Evolutionary conservation across 176 grass and related monocot genomes (phyloP).

Genomic region (Microstegium vimineum): DNA sequence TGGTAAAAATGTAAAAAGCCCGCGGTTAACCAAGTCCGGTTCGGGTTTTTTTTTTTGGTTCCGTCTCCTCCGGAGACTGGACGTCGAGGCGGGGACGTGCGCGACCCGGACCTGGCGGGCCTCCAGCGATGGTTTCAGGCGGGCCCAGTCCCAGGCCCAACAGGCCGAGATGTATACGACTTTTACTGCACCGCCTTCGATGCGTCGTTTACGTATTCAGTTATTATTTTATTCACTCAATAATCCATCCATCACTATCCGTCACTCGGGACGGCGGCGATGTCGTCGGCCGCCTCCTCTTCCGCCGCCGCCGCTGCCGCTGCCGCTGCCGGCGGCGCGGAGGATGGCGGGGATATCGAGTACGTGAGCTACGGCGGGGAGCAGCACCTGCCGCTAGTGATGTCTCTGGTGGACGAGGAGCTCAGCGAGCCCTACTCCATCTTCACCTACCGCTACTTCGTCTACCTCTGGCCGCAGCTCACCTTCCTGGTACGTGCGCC

Average conservation of each 20-base stretch:
- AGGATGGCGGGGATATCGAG: constrained; percentile 30
- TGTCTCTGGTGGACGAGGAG: constrained; percentile 90
- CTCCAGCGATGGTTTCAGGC: not conserved
- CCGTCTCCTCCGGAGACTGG: no score
- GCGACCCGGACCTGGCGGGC: no score
- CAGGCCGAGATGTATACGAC: not conserved
- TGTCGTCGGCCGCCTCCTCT: constrained; percentile 27
- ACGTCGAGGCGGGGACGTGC: no score
- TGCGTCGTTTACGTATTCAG: not conserved
- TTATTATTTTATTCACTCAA: not conserved
- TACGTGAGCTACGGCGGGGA: constrained; percentile 94
- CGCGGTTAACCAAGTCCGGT: no score
- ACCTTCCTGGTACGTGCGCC: constrained; percentile 62
- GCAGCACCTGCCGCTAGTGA: constrained; percentile 87
- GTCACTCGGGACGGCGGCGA: not conserved
- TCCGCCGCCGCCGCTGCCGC: not conserved
- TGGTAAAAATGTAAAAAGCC: no score
- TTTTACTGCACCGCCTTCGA: not conserved
- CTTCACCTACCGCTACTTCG: constrained; percentile 99
- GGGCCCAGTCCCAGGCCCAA: not conserved
- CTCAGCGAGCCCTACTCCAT: constrained; percentile 99
- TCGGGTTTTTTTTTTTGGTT: no score
- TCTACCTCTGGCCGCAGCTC: constrained; percentile 94
- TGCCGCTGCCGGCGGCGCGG: not conserved
- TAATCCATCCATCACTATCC: no score